phyloP scores from a whole-genome alignment of 2,329 filamentous ascomycete species.

The Domatiomyces catenatus region DNA sequence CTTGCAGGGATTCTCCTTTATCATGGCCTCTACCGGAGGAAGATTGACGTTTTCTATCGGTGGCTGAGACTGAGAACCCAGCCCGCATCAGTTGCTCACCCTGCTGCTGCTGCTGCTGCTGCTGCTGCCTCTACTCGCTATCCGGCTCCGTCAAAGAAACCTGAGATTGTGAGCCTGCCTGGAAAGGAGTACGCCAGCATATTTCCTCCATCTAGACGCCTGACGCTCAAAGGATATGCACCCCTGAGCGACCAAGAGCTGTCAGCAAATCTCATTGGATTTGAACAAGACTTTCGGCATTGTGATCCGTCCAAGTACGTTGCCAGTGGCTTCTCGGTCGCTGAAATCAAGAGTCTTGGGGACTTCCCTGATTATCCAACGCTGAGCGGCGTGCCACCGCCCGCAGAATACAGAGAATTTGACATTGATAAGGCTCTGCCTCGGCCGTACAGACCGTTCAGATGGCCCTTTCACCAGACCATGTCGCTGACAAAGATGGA shows the following conservation, averaged over 20 bases:
- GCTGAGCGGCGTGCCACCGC: constrained; percentile 59
- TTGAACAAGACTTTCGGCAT: constrained; percentile 26
- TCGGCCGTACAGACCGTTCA: constrained; percentile 63
- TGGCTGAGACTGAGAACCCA: constrained; percentile 26
- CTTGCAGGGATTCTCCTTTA: constrained; percentile 7
- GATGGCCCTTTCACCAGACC: constrained; percentile 78
- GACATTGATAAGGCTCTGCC: constrained; percentile 52
- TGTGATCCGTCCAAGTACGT: constrained; percentile 35
- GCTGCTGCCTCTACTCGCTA: constrained; percentile 39
- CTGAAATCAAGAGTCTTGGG: constrained; percentile 54
- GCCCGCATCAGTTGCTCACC: constrained; percentile 32
- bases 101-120: no score
- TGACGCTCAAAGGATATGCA: constrained; percentile 24
- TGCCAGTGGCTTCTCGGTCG: constrained; percentile 53
- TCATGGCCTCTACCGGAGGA: constrained; percentile 19
- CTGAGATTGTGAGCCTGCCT: constrained; percentile 17
- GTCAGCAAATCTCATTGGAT: constrained; percentile 24
- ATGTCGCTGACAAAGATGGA: constrained; percentile 75
- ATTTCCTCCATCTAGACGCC: constrained; percentile 39
- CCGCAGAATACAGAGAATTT: constrained; percentile 48
- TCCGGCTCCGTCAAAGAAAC: constrained; percentile 34
- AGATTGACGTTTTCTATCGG: constrained; percentile 26
- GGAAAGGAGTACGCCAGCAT: constrained; percentile 29
- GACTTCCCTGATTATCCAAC: constrained; percentile 66
- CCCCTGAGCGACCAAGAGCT: constrained; percentile 22